Conservation (phyloP, 2,329 filamentous ascomycete genomes). For the Sclerotinia glacialis region DNA sequence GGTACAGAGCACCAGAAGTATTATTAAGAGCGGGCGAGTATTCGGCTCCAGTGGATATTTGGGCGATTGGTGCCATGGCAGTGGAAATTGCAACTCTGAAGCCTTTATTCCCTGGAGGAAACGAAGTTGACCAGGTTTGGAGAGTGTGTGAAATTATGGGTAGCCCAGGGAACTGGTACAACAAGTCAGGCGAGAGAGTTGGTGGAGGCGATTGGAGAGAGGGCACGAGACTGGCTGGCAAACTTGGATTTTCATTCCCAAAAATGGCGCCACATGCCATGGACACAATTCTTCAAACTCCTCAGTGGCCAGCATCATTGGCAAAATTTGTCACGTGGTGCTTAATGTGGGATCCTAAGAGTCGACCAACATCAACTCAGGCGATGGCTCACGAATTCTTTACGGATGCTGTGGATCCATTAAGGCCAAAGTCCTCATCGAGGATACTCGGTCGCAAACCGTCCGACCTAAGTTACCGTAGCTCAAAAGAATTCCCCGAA, state of each 20-base stretch:
- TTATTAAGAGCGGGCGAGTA: constrained; percentile 92
- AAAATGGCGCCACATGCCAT: constrained; percentile 98
- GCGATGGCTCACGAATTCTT: constrained; percentile 97
- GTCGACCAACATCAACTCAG: constrained; percentile 84
- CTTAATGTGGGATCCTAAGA: constrained; percentile 97
- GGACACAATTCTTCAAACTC: constrained; percentile 85
- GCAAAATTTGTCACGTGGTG: constrained; percentile 97
- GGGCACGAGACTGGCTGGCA: constrained; percentile 85
- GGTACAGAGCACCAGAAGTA: constrained; percentile 93
- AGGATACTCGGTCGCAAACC: constrained; percentile 85
- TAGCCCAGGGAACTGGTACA: constrained; percentile 97
- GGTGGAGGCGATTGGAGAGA: constrained; percentile 98
- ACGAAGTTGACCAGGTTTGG: constrained; percentile 99
- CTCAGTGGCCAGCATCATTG: constrained; percentile 86
- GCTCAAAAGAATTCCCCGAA: constrained; percentile 59
- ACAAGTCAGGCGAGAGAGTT: constrained; percentile 79
- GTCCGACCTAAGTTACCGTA: constrained; percentile 71
- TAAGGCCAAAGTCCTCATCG: constrained; percentile 88
- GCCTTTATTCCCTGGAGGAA: constrained; percentile 93
- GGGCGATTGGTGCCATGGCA: constrained; percentile 97
- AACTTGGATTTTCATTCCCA: constrained; percentile 96
- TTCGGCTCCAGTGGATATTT: constrained; percentile 96
- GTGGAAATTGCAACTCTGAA: constrained; percentile 96
- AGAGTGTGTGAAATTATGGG: constrained; percentile 99
- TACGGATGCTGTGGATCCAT: constrained; percentile 82